Evolutionary conservation across 2,329 filamentous ascomycete genomes (phyloP), one percentile per base, ranked within the genome.

Genomic region (Fusarium sp.): DNA sequence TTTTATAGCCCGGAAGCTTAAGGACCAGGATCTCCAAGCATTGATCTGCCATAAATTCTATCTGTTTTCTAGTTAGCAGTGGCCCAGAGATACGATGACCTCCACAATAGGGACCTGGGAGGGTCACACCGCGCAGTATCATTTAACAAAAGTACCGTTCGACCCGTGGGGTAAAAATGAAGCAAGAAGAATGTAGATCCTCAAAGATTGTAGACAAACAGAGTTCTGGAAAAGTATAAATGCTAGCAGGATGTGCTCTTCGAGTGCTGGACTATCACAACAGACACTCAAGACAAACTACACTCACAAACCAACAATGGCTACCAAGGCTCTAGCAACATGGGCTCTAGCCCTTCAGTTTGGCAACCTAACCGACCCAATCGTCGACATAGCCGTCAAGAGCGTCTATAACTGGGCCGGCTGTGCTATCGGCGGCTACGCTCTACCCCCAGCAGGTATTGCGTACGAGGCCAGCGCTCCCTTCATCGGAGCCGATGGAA

Each of bases 351-450:
- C 61, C 44, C 61, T 61, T 7, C 44, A 61, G 20, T 64, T 64
- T 22, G 44, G 61, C n/a, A 64, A 49, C 17, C 31, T 61, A 17
- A 49, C 61, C 4, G 44, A 49, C 3, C 55, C 55, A 20, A 24
- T 64, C 14, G 24, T 44, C 1, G 44, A 49, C 4, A 64, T 64
- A 38, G 60, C 52, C 6, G 52, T 48, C 1, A 64, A 64, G 12
- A 64, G 55, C 18, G 44, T 49, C 20, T 64, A 64, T 12, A 61
- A 49, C 44, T 64, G 61, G 61, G 55, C 61, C 7, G 55, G 55
- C 15, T 64, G 44, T 33, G 55, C 61, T 15, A 61, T 64, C n/a
- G 55, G 54, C 24, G 55, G 61, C 20, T 64, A 61, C 33, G 55
- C 44, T 42, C 13, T 61, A 4, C 44, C 44, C 24, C 61, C 55